Evolutionary conservation across 805 yeast genomes (phyloP).

Genomic region (Sungouiella thailandica): DNA sequence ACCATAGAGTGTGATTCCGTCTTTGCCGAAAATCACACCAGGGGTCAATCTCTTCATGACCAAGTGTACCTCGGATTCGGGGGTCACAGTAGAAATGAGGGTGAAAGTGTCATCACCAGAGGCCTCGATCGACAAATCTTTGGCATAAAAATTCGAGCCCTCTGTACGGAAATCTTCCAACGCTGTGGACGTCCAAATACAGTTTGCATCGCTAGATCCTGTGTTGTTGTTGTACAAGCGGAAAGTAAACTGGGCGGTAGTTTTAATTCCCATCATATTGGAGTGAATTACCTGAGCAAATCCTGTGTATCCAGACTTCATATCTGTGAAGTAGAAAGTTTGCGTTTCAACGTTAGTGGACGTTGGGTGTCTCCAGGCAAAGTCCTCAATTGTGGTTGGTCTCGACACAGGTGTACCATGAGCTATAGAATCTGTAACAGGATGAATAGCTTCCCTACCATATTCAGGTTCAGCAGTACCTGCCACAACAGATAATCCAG

Average conservation of each 20-base stretch:
- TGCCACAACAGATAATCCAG: constrained; percentile 87
- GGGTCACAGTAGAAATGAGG: constrained; percentile 61
- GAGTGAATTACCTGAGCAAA: constrained; percentile 95
- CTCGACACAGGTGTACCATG: constrained; percentile 38
- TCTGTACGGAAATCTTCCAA: constrained; percentile 70
- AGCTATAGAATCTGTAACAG: constrained; percentile 60
- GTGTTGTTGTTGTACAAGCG: constrained; percentile 56
- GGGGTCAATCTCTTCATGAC: constrained; percentile 56
- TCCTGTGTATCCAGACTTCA: constrained; percentile 62
- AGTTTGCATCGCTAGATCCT: constrained; percentile 36
- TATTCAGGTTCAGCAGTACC: constrained; percentile 98
- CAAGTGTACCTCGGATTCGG: constrained; percentile 68
- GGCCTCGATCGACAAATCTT: constrained; percentile 60
- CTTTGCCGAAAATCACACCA: constrained; percentile 85
- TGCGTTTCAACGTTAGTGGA: constrained; percentile 94
- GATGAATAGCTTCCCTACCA: constrained; percentile 85
- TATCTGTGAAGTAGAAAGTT: constrained; percentile 77
- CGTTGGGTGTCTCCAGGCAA: constrained; percentile 67
- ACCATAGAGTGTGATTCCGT: constrained; percentile 85
- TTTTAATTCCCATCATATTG: constrained; percentile 79
- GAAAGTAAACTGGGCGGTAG: constrained; percentile 92
- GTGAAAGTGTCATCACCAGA: constrained; percentile 44
- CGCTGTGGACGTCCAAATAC: constrained; percentile 88
- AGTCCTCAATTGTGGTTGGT: constrained; percentile 59
- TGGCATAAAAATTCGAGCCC: constrained; percentile 78